Base-by-base conservation (phyloP, 345 rosid genomes). In the Gossypium raimondii region DNA sequence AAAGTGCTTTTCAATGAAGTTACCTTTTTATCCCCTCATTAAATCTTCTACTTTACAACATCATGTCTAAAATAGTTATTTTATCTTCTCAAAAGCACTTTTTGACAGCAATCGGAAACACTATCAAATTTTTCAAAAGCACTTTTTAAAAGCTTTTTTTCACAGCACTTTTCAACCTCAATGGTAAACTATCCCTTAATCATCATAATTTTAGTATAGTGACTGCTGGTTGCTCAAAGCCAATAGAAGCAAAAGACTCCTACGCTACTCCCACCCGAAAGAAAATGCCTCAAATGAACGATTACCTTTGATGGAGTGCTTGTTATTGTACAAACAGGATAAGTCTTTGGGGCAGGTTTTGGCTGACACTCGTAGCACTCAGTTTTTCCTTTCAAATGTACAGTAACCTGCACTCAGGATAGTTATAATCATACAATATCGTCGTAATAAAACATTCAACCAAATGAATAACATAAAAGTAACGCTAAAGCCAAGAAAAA, bases 251-350 rank as follows among this genome's bases (percentile, higher is more conserved):
- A 68, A 68, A 24, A 14, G 72, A 14, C 20, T 67, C 72, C 13
- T 11, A 48, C 50, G 24, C 34, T n/a, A 60, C 56, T 14, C 53
- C 53, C 67, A 64, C 18, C 62, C 17, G 3, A 73, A 34, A 25
- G 34, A 67, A 57, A 79, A 20, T 68, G 61, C 45, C 22, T 66
- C 24, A 27, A 81, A 53, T 7, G 34, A 24, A 29, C 24, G 59
- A 22, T 75, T 88, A 96, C 99, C 98, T 93, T 93, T 67, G 99
- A 90, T 41, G 99, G 99, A 59, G 98, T 96, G 81, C 97, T 96
- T 41, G 99, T 96, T 78, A 96, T 96, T 38, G 98, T 96, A 83
- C 99, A 96, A 73, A 96, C 99, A 77, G 99, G 99, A 83, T 93
- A 96, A 4, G 94, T 89, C 88, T 93, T 96, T 18, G 99, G 97